Base-by-base conservation (phyloP, 805 yeast species). In the Nakazawaea ernobii region DNA sequence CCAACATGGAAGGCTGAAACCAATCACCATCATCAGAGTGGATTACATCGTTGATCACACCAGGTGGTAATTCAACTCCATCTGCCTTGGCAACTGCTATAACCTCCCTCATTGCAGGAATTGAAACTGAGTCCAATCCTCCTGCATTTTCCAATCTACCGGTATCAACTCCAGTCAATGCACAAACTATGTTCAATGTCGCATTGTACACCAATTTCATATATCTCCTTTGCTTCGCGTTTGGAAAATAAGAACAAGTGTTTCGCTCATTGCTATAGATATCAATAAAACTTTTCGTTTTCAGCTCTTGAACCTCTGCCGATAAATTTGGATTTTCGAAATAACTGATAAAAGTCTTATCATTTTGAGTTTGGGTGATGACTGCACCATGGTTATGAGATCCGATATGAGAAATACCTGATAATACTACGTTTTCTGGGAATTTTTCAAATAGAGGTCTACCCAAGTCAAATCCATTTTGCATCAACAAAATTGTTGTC, bases 1-100 rank as follows among this genome's bases (percentile, higher is more conserved):
- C 84, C 51, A 75, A 66, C 92, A 85, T 85, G 4, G 90, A 83
- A 2, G 92, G 92, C 44, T 73, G 71, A 59, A 77, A 85, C 64
- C 73, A 77, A 32, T 67, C 69, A 9, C 79, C 79, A 49, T 73
- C 84, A 57, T 82, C 86, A 17, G 79, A 70, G 52, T 79, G 80
- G 33, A 79, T 60, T 69, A 80, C 75, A 41, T 57, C 51, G 27
- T 76, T 68, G 50, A 77, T 77, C 17, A 72, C 61, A n/a, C 65
- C 75, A 24, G 62, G 71, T 1, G 80, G 79, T 30, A 86, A 57
- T 3, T 67, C 69, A 33, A 76, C 73, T 0, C 87, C 87, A 49
- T 83, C 91, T 8, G 86, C 78, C 44, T 74, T 76, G 9, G 95
- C 95, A 49, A 85, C 74, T 3, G 71, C 72, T 17, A 75, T 61